Base-by-base conservation (phyloP, 2,329 filamentous ascomycete genomes). In the Drechslerella coelobrocha region DNA sequence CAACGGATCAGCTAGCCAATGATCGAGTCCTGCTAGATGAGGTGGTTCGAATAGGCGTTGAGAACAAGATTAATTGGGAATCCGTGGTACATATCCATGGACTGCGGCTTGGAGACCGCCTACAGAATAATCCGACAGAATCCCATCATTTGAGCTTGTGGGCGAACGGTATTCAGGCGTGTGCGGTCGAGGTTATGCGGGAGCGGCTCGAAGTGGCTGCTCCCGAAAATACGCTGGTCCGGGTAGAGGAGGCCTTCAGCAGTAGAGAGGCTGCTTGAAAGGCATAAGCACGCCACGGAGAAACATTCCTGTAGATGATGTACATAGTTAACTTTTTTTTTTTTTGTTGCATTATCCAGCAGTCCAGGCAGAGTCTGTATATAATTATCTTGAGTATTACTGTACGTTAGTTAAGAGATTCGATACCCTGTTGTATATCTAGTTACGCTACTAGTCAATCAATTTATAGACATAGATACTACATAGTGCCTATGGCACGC, bases 181-280 rank as follows among this genome's bases (percentile, higher is more conserved):
- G 66, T 59, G 59, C 53, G 17, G 39, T 62, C 48, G 66, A 71
- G 41, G 54, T 57, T n/a, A 17, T 24, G 6, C 43, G 48, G 52
- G 59, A 41, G 17, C 53, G 47, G 47, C 47, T 47, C 17, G 39
- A 61, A n/a, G 66, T 52, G 21, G 26, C 43, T 21, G 37, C 63
- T 3, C 5, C 52, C 9, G 66, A 63, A 41, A 29, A 45, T 10
- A 62, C 61, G n/a, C 19, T 71, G 23, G 59, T 48, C 17, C 31
- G 37, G 47, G 47, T 60, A 2, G 66, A 71, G 59, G 41, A 48
- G 41, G 66, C 39, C 29, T 63, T 69, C 26, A 43, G 27, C 34
- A 47, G 34, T 52, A 45, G 6, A 12, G 29, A 31, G 29, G 12
- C 29, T 31, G n/a, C n/a, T n/a, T n/a, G n/a, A n/a, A n/a, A n/a